phyloP scores from a whole-genome alignment of 305 asterid genomes.

The Caryopteris hybrid region DNA sequence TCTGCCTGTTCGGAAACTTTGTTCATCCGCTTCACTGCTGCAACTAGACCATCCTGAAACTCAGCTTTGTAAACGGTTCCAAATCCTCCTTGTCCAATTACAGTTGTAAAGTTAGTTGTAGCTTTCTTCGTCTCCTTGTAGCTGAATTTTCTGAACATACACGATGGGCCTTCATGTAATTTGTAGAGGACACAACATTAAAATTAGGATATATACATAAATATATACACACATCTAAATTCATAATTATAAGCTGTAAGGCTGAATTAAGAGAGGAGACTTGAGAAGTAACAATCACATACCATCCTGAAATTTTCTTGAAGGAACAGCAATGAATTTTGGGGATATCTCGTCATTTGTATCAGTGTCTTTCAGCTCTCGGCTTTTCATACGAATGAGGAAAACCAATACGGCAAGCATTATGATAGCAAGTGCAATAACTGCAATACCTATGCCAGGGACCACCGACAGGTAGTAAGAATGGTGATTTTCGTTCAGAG shows the following conservation, averaged over 20 bases:
- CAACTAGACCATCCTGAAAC: conserved; percentile 59
- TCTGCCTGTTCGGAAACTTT: conserved; percentile 90
- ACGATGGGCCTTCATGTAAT: conserved; percentile 60
- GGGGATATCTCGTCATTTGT: conserved; percentile 32
- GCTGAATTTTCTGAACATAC: conserved; percentile 80
- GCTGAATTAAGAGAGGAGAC: conserved; percentile 11
- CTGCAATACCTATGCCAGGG: conserved; percentile 67
- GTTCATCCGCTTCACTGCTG: conserved; percentile 93
- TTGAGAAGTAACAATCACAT: conserved; percentile 13
- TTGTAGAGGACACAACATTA: conserved; percentile 17
- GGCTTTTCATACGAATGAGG: conserved; percentile 63
- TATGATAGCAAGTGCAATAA: conserved; percentile 48
- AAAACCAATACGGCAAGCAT: conserved; percentile 53
- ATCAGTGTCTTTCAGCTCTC: conserved; percentile 58
- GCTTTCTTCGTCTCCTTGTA: conserved; percentile 87
- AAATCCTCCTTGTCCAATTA: conserved; percentile 93
- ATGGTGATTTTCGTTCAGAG: conserved; percentile 42
- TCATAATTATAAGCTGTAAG: not conserved
- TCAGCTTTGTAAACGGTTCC: conserved; percentile 86
- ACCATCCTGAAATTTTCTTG: conserved; percentile 78
- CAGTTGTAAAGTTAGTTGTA: conserved; percentile 64
- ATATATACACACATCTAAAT: not conserved
- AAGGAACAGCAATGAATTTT: conserved; percentile 40
- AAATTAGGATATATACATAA: conserved; percentile 7
- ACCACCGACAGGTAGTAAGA: conserved; percentile 56